phyloP scores from a whole-genome alignment of 2,329 filamentous ascomycete genomes.

The Hypoxylon sp. region DNA sequence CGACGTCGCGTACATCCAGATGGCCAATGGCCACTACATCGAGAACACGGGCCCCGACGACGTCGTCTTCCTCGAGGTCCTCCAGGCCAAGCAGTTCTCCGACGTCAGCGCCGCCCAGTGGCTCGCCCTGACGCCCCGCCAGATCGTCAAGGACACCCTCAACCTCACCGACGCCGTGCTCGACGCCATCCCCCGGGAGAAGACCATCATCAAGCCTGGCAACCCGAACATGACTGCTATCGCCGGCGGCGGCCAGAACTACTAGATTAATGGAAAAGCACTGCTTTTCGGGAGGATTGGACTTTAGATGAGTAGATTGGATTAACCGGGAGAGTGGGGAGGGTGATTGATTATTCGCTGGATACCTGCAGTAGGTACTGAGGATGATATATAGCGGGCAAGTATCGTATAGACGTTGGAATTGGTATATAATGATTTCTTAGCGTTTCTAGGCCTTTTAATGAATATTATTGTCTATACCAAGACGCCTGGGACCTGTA shows the following conservation, averaged over 20 bases:
- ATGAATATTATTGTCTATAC: background rate
- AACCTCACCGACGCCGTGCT: slow-evolving; percentile 55
- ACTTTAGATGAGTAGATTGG: background rate
- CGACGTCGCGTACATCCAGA: slow-evolving; percentile 70
- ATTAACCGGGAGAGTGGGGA: background rate
- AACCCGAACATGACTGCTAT: slow-evolving; percentile 55
- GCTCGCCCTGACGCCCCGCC: slow-evolving; percentile 68
- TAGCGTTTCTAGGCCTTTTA: slow-evolving; percentile 3
- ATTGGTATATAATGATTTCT: slow-evolving; percentile 8
- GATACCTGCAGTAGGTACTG: too few species aligned
- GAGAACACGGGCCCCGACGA: slow-evolving; percentile 71
- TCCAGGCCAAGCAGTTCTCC: slow-evolving; percentile 64
- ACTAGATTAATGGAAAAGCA: background rate
- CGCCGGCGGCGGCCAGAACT: slow-evolving; percentile 38
- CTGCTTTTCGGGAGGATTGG: background rate
- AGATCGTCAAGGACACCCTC: slow-evolving; percentile 70
- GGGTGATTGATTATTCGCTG: background rate
- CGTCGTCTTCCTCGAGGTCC: slow-evolving; percentile 70
- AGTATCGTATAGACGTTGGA: slow-evolving; percentile 24
- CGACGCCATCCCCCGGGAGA: slow-evolving; percentile 56
- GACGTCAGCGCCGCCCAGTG: slow-evolving; percentile 70
- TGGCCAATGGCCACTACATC: slow-evolving; percentile 68
- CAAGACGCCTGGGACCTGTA: background rate
- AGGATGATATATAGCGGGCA: background rate
- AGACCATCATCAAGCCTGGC: slow-evolving; percentile 58